Conservation (phyloP, 2,329 filamentous ascomycete genomes). For the Pseudogymnoascus sp. region DNA sequence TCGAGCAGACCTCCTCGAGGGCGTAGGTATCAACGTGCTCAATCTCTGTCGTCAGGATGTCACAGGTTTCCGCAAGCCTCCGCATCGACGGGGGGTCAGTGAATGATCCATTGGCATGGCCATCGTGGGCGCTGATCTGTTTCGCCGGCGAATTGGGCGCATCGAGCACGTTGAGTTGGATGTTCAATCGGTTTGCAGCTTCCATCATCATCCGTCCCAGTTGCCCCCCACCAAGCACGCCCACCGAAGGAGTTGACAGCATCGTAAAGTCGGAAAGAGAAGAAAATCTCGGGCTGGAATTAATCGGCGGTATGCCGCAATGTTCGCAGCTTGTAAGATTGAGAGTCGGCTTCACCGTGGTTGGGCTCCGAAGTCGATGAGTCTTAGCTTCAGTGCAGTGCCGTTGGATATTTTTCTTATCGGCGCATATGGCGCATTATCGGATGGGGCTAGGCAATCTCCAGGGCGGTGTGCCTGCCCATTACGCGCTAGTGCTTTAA, state of each 20-base stretch:
- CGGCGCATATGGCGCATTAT: neutral
- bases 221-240: slow-evolving; percentile 59
- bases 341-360: neutral
- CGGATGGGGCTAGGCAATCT: neutral
- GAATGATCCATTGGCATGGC: slow-evolving; percentile 81
- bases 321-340: neutral
- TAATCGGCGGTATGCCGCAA: neutral
- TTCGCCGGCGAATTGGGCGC: slow-evolving; percentile 71
- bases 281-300: neutral
- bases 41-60: slow-evolving; percentile 87
- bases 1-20: slow-evolving; percentile 70
- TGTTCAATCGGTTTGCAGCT: slow-evolving; percentile 68
- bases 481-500: neutral
- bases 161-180: slow-evolving; percentile 75
- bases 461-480: neutral
- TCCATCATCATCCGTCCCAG: slow-evolving; percentile 92
- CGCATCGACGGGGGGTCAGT: slow-evolving; percentile 74
- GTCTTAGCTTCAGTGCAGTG: neutral
- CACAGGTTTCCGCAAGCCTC: slow-evolving; percentile 67
- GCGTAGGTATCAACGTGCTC: slow-evolving; percentile 91
- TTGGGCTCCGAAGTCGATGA: neutral
- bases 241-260: slow-evolving; percentile 21
- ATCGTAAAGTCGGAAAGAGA: neutral
- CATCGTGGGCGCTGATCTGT: slow-evolving; percentile 69
- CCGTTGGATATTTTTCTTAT: slow-evolving; percentile 4